phyloP scores from a whole-genome alignment of 805 yeast species.

The Ogataea henricii region DNA sequence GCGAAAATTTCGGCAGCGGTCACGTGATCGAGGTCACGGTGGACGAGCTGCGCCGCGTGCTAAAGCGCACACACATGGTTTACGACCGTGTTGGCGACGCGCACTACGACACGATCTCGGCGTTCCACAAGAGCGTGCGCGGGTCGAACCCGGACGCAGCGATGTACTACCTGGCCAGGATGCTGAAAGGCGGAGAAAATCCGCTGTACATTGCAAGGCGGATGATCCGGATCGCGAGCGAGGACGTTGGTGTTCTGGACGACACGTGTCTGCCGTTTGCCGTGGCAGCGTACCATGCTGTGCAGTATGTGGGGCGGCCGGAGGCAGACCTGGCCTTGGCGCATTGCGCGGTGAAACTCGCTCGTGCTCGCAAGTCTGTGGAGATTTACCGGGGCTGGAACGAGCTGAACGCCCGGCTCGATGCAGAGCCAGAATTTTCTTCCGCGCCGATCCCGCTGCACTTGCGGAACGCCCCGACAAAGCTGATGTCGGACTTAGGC shows the following conservation, averaged over 20 bases:
- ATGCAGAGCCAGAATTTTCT: slow-evolving; percentile 57
- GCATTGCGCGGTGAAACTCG: slow-evolving; percentile 90
- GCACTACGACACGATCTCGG: slow-evolving; percentile 94
- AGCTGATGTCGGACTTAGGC: slow-evolving; percentile 84
- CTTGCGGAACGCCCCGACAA: slow-evolving; percentile 92
- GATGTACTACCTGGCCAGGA: slow-evolving; percentile 78
- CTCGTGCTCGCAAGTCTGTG: slow-evolving; percentile 83
- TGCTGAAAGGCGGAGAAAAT: slow-evolving; percentile 93
- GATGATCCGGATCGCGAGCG: slow-evolving; percentile 93
- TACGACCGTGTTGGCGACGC: slow-evolving; percentile 89
- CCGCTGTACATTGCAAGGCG: slow-evolving; percentile 87
- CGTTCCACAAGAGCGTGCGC: slow-evolving; percentile 89
- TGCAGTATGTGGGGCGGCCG: slow-evolving; percentile 90
- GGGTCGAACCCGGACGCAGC: slow-evolving; percentile 93
- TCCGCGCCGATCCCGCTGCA: slow-evolving; percentile 76
- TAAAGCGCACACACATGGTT: slow-evolving; percentile 55
- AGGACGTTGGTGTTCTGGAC: slow-evolving; percentile 88
- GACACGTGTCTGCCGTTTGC: slow-evolving; percentile 85
- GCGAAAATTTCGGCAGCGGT: slow-evolving; percentile 11
- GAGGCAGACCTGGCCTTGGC: slow-evolving; percentile 89
- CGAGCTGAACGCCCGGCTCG: slow-evolving; percentile 58
- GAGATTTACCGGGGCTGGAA: slow-evolving; percentile 82
- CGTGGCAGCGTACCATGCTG: slow-evolving; percentile 79
- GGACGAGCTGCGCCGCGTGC: slow-evolving; percentile 41
- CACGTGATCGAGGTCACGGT: slow-evolving; percentile 39